phyloP scores from a whole-genome alignment of 306 rosid genomes.

The Clitoria ternatea region DNA sequence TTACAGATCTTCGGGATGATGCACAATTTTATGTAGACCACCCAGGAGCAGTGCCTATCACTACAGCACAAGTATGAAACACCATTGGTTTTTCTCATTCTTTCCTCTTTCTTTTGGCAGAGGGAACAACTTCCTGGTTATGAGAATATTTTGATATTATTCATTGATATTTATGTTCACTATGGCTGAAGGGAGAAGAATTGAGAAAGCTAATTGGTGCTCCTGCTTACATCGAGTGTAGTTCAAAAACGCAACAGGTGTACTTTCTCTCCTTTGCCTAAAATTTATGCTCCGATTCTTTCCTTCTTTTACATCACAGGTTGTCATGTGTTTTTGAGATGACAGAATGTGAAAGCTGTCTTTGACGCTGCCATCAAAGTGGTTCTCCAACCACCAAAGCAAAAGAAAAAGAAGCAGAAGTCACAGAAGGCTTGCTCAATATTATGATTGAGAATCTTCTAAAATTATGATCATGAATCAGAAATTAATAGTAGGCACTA shows the following conservation, averaged over 20 bases:
- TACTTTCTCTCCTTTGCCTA: not conserved
- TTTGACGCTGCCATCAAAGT: conserved; percentile 91
- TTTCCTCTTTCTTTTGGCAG: not conserved
- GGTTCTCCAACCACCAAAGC: conserved; percentile 89
- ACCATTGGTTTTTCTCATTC: not conserved
- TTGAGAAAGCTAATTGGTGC: conserved; percentile 67
- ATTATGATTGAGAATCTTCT: conserved; percentile 54
- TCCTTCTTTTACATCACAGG: not conserved
- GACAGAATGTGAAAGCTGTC: conserved; percentile 84
- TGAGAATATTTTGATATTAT: not conserved
- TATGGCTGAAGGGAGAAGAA: conserved; percentile 67
- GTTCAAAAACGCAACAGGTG: conserved; percentile 82
- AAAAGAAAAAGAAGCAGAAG: conserved; percentile 73
- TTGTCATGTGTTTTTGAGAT: conserved; percentile 5
- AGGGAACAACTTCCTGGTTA: conserved; percentile 1
- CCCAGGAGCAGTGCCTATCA: conserved; percentile 65
- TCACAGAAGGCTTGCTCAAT: conserved; percentile 60
- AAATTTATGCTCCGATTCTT: not conserved
- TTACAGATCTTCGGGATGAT: conserved; percentile 79
- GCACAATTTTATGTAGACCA: conserved; percentile 54
- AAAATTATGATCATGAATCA: conserved; percentile 47
- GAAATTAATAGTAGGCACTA: conserved; percentile 18
- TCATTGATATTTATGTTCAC: conserved; percentile 6
- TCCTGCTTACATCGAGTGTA: conserved; percentile 71
- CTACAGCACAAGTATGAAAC: conserved; percentile 48